Conservation (phyloP, 805 yeast species). For the Saturnispora saitoi region DNA sequence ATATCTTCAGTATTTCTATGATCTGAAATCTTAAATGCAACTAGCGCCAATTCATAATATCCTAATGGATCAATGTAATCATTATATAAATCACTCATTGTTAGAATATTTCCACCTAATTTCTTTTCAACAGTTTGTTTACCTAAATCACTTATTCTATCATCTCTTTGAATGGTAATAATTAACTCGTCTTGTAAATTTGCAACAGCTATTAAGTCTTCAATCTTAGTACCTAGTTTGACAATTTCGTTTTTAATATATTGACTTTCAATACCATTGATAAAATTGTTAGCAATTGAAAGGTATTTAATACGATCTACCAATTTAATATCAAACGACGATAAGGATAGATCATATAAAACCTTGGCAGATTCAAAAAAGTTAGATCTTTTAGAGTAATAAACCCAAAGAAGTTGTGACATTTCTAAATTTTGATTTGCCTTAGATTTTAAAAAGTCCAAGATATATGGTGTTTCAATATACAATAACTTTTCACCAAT, state of each 20-base stretch:
- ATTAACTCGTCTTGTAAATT: conserved; percentile 68
- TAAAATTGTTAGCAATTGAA: conserved; percentile 88
- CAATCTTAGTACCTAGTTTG: conserved; percentile 57
- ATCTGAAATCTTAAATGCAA: conserved; percentile 76
- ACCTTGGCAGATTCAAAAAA: conserved; percentile 80
- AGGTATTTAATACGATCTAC: conserved; percentile 76
- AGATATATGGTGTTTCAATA: conserved; percentile 71
- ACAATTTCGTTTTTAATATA: conserved; percentile 68
- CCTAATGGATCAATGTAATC: conserved; percentile 82
- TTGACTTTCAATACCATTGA: conserved; percentile 77
- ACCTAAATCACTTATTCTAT: conserved; percentile 39
- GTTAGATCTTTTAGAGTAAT: conserved; percentile 73
- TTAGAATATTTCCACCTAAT: conserved; percentile 56
- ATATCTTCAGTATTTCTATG: conserved; percentile 80
- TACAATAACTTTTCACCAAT: conserved; percentile 69
- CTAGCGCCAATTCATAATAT: conserved; percentile 72
- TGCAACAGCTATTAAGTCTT: conserved; percentile 80
- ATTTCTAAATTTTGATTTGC: conserved; percentile 56
- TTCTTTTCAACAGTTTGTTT: conserved; percentile 42
- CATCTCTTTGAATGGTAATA: conserved; percentile 41
- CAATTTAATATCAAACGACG: conserved; percentile 61
- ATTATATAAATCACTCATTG: conserved; percentile 75
- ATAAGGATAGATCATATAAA: conserved; percentile 61
- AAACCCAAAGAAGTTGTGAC: conserved; percentile 82
- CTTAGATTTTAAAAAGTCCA: conserved; percentile 66